A percentile compares a stretch with the other conserved stretches of the same genome.
These are phyloP conservation scores for Pinus albicaulis DNA, from an alignment of 75 land plant species.

Conservation along the genomic window DNA sequence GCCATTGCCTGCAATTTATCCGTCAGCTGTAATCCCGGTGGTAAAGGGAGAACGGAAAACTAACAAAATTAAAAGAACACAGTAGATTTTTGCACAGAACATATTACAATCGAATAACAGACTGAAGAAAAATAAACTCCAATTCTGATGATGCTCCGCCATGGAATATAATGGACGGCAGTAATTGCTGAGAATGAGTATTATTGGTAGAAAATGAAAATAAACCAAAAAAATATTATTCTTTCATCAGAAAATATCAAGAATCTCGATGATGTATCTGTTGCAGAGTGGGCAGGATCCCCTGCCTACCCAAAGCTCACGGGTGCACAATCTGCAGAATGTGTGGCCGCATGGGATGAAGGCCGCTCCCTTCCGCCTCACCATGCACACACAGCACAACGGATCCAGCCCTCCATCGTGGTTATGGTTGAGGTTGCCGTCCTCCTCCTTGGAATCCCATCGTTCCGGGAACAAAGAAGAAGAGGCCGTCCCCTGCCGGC, in stretches of 20 bases:
- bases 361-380: slow-evolving; percentile 69
- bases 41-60: too few species aligned
- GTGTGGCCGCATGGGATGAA: slow-evolving; percentile 83
- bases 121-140: too few species aligned
- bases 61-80: too few species aligned
- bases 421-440: slow-evolving; percentile 1
- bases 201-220: too few species aligned
- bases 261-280: slow-evolving; percentile 59
- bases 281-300: slow-evolving; percentile 79
- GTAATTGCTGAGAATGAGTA: too few species aligned
- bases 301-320: slow-evolving; percentile 54
- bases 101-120: too few species aligned
- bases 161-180: too few species aligned
- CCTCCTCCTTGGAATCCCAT: slow-evolving; percentile 1
- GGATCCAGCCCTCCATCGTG: slow-evolving; percentile 15
- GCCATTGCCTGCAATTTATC: too few species aligned
- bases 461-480: not conserved
- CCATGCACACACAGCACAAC: slow-evolving; percentile 80
- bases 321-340: slow-evolving; percentile 60
- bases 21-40: too few species aligned
- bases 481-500: slow-evolving; percentile 6
- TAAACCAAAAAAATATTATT: too few species aligned
- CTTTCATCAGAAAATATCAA: slow-evolving; percentile 48
- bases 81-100: too few species aligned
- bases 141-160: too few species aligned